Conservation (phyloP, 148 eudicot species). For the Bassia scoparia region DNA sequence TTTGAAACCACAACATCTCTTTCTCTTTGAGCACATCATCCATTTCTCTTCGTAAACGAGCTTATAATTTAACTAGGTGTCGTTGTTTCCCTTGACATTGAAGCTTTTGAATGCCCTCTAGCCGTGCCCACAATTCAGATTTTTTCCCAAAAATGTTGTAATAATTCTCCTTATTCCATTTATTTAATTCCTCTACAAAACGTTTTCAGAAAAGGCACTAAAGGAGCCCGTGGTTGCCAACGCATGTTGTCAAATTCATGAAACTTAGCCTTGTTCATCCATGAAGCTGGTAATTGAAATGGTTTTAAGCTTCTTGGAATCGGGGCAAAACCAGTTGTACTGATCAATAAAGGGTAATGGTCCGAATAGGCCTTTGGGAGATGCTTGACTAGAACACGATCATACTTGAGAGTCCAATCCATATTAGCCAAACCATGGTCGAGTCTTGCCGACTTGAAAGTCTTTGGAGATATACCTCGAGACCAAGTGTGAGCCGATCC, state of each 20-base stretch:
- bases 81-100: neutral
- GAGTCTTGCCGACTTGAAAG: neutral
- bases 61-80: neutral
- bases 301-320: neutral
- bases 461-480: neutral
- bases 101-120: neutral
- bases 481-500: neutral
- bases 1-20: neutral
- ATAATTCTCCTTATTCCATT: neutral
- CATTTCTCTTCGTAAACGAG: neutral
- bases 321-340: neutral
- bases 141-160: neutral
- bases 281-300: neutral
- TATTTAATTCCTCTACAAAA: neutral
- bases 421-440: neutral
- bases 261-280: neutral
- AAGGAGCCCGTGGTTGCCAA: accelerated
- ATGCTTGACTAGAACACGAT: neutral
- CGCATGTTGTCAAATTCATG: neutral
- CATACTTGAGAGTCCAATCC: neutral
- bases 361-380: neutral
- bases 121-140: neutral
- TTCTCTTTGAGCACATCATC: neutral
- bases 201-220: neutral
- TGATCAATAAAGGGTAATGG: neutral